These are phyloP conservation scores for Trichoderma reesei DNA, from an alignment of 495 filamentous ascomycete genomes.

Conservation along the genomic window DNA sequence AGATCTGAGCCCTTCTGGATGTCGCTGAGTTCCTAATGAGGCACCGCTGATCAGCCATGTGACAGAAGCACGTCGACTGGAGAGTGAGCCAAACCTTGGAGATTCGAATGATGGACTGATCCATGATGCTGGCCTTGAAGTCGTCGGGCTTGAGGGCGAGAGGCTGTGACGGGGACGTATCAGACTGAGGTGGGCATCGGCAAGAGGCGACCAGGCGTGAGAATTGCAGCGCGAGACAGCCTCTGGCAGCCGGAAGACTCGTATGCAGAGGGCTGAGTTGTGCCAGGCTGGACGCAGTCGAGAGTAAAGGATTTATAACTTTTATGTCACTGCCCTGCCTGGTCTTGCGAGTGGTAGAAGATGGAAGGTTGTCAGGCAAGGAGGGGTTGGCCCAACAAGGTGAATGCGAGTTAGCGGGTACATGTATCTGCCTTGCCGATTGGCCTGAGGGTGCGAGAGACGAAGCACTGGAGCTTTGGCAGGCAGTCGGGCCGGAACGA, in stretches of 20 bases:
- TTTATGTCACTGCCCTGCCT: too few species aligned
- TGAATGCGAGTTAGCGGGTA: background rate
- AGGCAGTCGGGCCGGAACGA: too few species aligned
- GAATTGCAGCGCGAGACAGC: background rate
- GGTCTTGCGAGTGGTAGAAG: background rate
- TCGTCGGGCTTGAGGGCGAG: slow-evolving; percentile 10
- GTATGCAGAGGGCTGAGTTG: background rate
- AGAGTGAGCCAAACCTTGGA: slow-evolving; percentile 49
- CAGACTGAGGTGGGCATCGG: background rate
- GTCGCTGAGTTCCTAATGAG: slow-evolving; percentile 63
- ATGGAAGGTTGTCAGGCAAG: too few species aligned
- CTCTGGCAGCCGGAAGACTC: background rate
- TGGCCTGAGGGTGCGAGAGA: background rate
- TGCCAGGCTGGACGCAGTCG: background rate
- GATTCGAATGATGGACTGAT: slow-evolving; percentile 79
- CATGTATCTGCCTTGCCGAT: background rate
- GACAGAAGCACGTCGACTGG: slow-evolving; percentile 22
- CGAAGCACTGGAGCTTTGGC: too few species aligned
- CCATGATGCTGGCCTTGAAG: slow-evolving; percentile 20
- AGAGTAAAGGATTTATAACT: background rate
- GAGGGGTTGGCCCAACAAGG: too few species aligned
- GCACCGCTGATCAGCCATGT: slow-evolving; percentile 24
- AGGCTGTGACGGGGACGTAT: background rate
- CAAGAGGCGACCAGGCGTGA: background rate
- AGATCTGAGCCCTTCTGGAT: slow-evolving; percentile 72